Evolutionary conservation across 805 yeast genomes (phyloP), one percentile per base, ranked within the genome.

Genomic region (Ogataea saltuana): DNA sequence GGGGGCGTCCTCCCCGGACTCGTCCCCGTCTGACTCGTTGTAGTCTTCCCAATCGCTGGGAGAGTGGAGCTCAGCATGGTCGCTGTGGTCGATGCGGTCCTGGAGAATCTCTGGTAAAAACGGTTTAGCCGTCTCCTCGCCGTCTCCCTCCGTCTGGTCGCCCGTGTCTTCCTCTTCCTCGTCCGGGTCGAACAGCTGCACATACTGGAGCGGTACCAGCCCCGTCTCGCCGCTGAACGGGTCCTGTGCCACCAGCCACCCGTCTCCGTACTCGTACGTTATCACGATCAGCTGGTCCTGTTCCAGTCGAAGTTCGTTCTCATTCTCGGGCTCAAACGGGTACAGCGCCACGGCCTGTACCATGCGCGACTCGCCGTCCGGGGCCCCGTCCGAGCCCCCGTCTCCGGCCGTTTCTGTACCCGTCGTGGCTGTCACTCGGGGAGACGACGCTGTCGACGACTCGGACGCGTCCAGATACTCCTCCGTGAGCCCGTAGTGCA

Each of bases 171-270:
- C 37, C 8, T 41, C 44, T 4, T 36, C 48, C 11, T 41, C 33
- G 4, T 63, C 68, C n/a, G 53, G 63, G 29, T 60, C 54, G 26
- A 64, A 33, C 4, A 76, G 61, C 44, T 86, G 84, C 22, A 93
- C 97, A 57, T 90, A 93, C 56, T 87, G 97, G 57, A 90, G 96
- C 1, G 99, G 99, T 5, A 93, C 95, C 39, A 93, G 75, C 2
- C 99, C 99, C 10, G 95, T 86, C 49, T 82, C 85, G 1, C 88
- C 88, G 2, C 85, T 74, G 20, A 59, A 71, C 1, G 87, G 83
- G 56, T 88, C 89, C 54, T 79, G 81, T 0, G 97, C 98, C 39
- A 93, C 97, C 3, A 93, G 74, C 99, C 99, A 93, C 6, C 99
- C 99, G 62, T 91, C 97, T 19, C 98, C 98, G 62, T 91, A 96